Conservation (phyloP, 345 rosid species). For the Salix dunnii region DNA sequence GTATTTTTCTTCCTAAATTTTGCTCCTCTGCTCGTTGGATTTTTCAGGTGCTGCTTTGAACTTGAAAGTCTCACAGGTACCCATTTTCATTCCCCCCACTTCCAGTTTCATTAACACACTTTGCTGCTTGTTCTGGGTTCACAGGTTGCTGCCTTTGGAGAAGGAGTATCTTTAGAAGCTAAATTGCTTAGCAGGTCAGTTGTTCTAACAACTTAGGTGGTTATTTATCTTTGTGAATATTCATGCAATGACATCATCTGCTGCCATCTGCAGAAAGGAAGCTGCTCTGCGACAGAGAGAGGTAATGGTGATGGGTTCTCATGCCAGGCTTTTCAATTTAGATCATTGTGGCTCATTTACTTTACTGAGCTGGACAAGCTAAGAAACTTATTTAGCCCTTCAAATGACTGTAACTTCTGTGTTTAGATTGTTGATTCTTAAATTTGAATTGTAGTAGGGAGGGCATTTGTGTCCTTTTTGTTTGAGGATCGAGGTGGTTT, state of each 20-base stretch:
- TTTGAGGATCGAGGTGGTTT: not conserved
- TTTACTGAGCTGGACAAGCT: not conserved
- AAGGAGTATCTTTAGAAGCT: slow-evolving; percentile 35
- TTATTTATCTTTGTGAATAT: not conserved
- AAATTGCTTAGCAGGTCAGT: slow-evolving; percentile 29
- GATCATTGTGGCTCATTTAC: slow-evolving; percentile 11
- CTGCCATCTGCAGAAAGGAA: slow-evolving; percentile 28
- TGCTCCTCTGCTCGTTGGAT: not conserved
- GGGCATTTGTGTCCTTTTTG: not conserved
- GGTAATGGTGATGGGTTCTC: slow-evolving; percentile 14
- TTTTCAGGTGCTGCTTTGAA: not conserved
- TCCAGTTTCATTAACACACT: not conserved
- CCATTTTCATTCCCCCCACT: not conserved
- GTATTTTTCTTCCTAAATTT: not conserved
- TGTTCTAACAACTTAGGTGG: slow-evolving; percentile 2
- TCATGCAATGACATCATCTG: not conserved
- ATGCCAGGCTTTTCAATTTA: slow-evolving; percentile 3
- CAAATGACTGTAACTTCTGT: not conserved
- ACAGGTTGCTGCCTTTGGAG: slow-evolving; percentile 37
- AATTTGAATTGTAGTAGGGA: not conserved
- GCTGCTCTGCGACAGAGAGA: slow-evolving; percentile 36
- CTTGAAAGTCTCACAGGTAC: not conserved
- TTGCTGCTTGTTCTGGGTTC: slow-evolving; percentile 12
- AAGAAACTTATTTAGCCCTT: not conserved
- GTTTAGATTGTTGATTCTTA: not conserved